Conservation (phyloP, 257 asterid genomes). For the Ajuga chamaepitys region DNA sequence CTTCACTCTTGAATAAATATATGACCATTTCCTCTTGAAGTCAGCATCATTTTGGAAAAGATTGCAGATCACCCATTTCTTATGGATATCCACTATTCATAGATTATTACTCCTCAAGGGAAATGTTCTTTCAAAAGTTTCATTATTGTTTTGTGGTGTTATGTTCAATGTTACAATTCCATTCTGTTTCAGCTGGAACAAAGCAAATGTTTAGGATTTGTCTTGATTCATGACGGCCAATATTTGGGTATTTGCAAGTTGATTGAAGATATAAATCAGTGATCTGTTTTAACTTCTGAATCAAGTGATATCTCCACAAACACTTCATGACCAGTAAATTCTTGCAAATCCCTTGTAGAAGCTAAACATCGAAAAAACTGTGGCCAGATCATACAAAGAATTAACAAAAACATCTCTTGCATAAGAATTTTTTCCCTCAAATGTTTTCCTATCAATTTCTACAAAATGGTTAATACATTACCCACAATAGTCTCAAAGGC, state of each 20-base stretch:
- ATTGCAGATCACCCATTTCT: not conserved
- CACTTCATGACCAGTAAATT: not conserved
- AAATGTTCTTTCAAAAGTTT: not conserved
- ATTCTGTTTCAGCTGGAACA: too few species aligned
- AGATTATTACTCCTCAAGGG: too few species aligned
- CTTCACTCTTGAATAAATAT: slow-evolving; percentile 13
- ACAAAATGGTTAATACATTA: not conserved
- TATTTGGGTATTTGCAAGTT: too few species aligned
- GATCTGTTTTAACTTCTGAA: too few species aligned
- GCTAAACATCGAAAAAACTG: too few species aligned
- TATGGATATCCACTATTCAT: not conserved
- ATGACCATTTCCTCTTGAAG: not conserved
- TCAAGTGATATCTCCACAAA: too few species aligned
- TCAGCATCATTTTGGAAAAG: not conserved
- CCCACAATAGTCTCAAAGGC: not conserved
- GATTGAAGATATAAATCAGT: too few species aligned
- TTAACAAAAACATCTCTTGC: not conserved
- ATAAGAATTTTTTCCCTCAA: not conserved
- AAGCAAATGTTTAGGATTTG: too few species aligned
- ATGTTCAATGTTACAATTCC: too few species aligned
- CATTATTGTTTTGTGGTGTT: not conserved
- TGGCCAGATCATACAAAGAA: not conserved
- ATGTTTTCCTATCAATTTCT: not conserved
- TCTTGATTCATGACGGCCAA: too few species aligned
- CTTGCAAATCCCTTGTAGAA: not conserved